Evolutionary conservation across 1,284 basidiomycete genomes (phyloP), one percentile per base, ranked within the genome.

Genomic region (Albatrellus sp.): DNA sequence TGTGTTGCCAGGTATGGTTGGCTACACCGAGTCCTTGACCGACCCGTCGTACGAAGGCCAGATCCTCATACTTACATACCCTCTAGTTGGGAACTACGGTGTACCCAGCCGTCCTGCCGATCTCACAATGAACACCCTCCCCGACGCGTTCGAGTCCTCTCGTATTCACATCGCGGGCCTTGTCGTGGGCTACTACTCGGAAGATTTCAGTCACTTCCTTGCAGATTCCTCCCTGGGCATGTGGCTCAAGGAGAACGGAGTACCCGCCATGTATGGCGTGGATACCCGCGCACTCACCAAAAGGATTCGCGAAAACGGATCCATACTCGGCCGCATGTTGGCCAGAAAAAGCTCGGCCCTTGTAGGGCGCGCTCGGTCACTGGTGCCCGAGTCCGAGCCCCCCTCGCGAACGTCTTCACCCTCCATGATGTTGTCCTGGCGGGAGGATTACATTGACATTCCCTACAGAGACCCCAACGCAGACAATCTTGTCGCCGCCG

Each of bases 31-130:
- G 61, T 98, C 96, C 13, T 71, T 98, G 52, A 99, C 96, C 42
- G 96, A 98, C 64, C 96, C 96, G 13, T 98, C 96, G 2, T 99
- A 98, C 67, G 85, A 94, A 63, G 92, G 92, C 42, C 96, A 98
- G 66, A 98, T 99, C 59, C 81, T 99, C 49, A 83, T 98, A 49
- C 75, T 98, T 54, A 98, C 96, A 5, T 98, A 97, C 68, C 96
- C 96, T 4, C 73, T 99, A 55, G 74, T 98, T 54, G 96, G 96
- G 46, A 98, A 98, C 65, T 99, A 99, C 60, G 96, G 96, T 63
- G 93, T 98, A n/a, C 96, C 96, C 45, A 73, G 74, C 51, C 80
- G 92, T 36, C 66, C 69, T 35, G 55, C 66, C 38, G 63, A 74
- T 10, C 67, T 77, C 45, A 73, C 83, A 51, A 66, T 12, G 5